phyloP scores from a whole-genome alignment of 1,284 basidiomycete species.

The Gymnopus androsaceus region DNA sequence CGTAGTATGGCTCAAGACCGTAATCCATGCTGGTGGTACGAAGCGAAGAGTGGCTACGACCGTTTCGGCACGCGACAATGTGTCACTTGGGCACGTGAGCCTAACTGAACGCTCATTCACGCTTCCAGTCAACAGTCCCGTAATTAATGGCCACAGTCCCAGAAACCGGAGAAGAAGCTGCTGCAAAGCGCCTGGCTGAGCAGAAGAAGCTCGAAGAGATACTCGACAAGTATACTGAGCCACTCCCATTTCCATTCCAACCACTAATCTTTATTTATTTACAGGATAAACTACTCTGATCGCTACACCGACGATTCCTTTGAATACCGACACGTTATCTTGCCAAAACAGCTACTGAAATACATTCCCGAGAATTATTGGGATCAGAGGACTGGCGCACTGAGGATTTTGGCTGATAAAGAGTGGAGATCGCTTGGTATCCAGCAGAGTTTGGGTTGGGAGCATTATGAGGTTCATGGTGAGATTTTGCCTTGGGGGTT shows the following conservation, averaged over 20 bases:
- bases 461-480: slow-evolving; percentile 97
- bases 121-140: no score
- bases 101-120: background rate
- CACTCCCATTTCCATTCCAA: background rate
- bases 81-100: background rate
- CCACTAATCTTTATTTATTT: background rate
- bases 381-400: slow-evolving; percentile 77
- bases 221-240: slow-evolving; percentile 20
- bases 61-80: background rate
- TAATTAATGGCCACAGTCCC: background rate
- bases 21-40: background rate
- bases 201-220: slow-evolving; percentile 22
- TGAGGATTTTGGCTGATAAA: slow-evolving; percentile 81
- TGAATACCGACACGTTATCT: slow-evolving; percentile 91
- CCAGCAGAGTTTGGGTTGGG: slow-evolving; percentile 95
- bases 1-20: slow-evolving; percentile 4
- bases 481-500: slow-evolving; percentile 37
- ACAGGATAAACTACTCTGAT: slow-evolving; percentile 22
- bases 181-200: slow-evolving; percentile 12
- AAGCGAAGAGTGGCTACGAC: no score
- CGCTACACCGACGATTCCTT: slow-evolving; percentile 76
- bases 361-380: slow-evolving; percentile 19
- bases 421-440: slow-evolving; percentile 98
- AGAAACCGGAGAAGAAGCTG: slow-evolving; percentile 10
- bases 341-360: slow-evolving; percentile 80